Evolutionary conservation across 116 monocot species (phyloP).

Genomic region (Thalassia testudinum): DNA sequence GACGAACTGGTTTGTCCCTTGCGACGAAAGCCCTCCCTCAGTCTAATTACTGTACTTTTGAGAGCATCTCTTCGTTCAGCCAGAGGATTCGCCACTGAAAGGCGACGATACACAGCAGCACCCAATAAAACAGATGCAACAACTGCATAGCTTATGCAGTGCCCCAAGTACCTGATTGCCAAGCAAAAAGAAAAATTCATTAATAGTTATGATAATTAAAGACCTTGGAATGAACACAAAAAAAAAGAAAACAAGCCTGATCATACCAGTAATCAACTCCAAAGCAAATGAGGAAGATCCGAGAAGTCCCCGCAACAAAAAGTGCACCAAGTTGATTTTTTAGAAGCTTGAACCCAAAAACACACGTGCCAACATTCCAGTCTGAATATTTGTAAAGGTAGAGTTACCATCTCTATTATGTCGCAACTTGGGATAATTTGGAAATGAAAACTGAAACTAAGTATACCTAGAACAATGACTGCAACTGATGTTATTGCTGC

Average conservation of each 20-base stretch:
- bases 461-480: conserved; percentile 74
- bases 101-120: conserved; percentile 63
- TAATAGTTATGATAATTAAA: background rate
- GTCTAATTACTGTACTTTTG: conserved; percentile 80
- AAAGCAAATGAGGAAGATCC: conserved; percentile 97
- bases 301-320: conserved; percentile 84
- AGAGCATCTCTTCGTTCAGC: conserved; percentile 90
- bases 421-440: background rate
- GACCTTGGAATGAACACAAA: background rate
- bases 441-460: background rate
- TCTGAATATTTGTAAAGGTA: conserved; percentile 18
- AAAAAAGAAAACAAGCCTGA: background rate
- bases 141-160: conserved; percentile 94
- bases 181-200: background rate
- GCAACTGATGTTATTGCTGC: conserved; percentile 84
- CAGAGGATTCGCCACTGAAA: conserved; percentile 68
- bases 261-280: conserved; percentile 95
- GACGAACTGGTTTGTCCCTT: conserved; percentile 83
- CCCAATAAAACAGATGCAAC: conserved; percentile 90
- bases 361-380: conserved; percentile 86
- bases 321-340: conserved; percentile 60
- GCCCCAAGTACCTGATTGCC: conserved; percentile 79
- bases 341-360: conserved; percentile 84
- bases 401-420: background rate
- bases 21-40: conserved; percentile 83